phyloP scores from a whole-genome alignment of 2,329 filamentous ascomycete genomes.

The Ceratocystis ficicola region DNA sequence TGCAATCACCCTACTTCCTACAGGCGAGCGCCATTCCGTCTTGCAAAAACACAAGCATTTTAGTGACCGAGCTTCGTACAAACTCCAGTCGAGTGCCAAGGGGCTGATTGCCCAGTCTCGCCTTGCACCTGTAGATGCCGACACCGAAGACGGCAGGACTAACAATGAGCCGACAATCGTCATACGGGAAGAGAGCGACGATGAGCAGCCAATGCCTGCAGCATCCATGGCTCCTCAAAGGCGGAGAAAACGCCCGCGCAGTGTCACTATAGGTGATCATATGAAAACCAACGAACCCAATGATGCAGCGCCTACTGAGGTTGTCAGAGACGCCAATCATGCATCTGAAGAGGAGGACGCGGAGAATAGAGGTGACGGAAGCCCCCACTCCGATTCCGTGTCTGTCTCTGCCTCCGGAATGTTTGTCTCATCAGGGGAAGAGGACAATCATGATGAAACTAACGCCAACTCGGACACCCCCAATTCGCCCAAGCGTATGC shows the following conservation, averaged over 20 bases:
- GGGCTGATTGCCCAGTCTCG: conserved; percentile 18
- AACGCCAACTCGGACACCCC: conserved; percentile 26
- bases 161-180: neutral
- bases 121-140: conserved; percentile 17
- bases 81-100: conserved; percentile 25
- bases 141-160: neutral
- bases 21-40: conserved; percentile 70
- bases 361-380: neutral
- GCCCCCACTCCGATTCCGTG: too few species aligned
- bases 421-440: conserved; percentile 15
- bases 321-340: neutral
- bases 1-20: conserved; percentile 83
- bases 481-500: conserved; percentile 34
- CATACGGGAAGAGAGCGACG: conserved; percentile 28
- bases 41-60: conserved; percentile 77
- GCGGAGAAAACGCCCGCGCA: neutral
- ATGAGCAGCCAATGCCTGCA: conserved; percentile 25
- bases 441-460: conserved; percentile 22
- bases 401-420: conserved; percentile 4
- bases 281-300: neutral
- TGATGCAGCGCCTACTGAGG: neutral
- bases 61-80: conserved; percentile 26
- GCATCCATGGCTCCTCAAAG: conserved; percentile 29
- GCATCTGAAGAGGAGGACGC: neutral
- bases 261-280: neutral